phyloP scores from a whole-genome alignment of 2,329 filamentous ascomycete genomes.

The Trichoderma sp. region DNA sequence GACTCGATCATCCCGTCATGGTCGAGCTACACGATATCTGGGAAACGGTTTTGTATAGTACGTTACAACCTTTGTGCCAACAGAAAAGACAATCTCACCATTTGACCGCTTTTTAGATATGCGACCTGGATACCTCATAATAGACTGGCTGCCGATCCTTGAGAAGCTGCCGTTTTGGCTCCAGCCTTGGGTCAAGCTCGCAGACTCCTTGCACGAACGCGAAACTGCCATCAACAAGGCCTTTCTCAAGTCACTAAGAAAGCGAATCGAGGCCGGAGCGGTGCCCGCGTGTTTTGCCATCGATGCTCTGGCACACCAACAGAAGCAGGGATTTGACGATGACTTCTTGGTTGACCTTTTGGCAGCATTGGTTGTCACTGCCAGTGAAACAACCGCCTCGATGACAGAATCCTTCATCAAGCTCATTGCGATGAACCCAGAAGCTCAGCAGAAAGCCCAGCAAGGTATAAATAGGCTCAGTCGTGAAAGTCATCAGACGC shows the following conservation, averaged over 20 bases:
- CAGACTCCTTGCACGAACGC: neutral
- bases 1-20: constrained; percentile 15
- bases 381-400: constrained; percentile 1
- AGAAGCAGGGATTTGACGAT: neutral
- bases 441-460: constrained; percentile 28
- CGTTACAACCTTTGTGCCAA: too few relatives aligned
- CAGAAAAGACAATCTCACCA: too few relatives aligned
- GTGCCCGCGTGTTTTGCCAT: neutral
- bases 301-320: neutral
- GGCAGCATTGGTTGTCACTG: neutral
- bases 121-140: constrained; percentile 13
- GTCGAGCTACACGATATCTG: neutral
- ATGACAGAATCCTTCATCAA: constrained; percentile 11
- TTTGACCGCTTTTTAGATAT: neutral
- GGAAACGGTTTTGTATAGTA: too few relatives aligned
- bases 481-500: neutral
- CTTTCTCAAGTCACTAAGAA: neutral
- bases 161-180: constrained; percentile 11
- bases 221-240: neutral
- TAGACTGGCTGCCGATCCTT: constrained; percentile 27
- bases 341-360: neutral
- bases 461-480: constrained; percentile 34
- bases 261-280: neutral
- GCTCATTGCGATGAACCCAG: constrained; percentile 20
- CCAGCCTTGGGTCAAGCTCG: constrained; percentile 21